A percentile compares a stretch with the other conserved stretches of the same genome.
These are phyloP conservation scores for Cyclocybe aegerita DNA, from an alignment of 768 basidiomycete species.

Conservation along the genomic window DNA sequence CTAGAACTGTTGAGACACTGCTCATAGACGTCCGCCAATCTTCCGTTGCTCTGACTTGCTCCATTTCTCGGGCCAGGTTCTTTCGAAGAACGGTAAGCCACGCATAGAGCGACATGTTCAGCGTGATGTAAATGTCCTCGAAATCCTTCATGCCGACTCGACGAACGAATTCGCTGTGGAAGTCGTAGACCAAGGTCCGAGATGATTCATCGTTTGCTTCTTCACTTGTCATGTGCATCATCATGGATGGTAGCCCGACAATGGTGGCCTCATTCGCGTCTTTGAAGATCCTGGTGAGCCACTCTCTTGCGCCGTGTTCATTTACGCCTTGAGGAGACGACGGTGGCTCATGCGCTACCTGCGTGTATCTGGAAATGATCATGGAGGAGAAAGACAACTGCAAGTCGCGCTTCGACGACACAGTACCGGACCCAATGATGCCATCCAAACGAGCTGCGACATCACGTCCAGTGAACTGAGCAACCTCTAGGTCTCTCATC, in stretches of 20 bases:
- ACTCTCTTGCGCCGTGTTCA: constrained; percentile 43
- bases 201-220: constrained; percentile 43
- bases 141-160: constrained; percentile 50
- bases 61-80: constrained; percentile 74
- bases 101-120: constrained; percentile 80
- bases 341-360: constrained; percentile 49
- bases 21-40: constrained; percentile 47
- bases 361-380: constrained; percentile 72
- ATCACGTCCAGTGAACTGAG: constrained; percentile 67
- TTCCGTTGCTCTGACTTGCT: constrained; percentile 62
- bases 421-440: constrained; percentile 47
- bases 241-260: constrained; percentile 80
- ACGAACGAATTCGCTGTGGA: constrained; percentile 67
- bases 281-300: constrained; percentile 62
- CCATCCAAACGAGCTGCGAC: constrained; percentile 74
- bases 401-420: constrained; percentile 60
- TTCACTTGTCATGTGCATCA: constrained; percentile 76
- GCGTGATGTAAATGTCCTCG: constrained; percentile 82
- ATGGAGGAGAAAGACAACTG: constrained; percentile 75
- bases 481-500: constrained; percentile 76
- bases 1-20: constrained; percentile 23
- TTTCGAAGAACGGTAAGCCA: constrained; percentile 81
- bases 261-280: constrained; percentile 70
- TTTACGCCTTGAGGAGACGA: constrained; percentile 24
- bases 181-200: constrained; percentile 60